Evolutionary conservation across 768 basidiomycete genomes (phyloP).

Genomic region (Leccinum longicurvipes): DNA sequence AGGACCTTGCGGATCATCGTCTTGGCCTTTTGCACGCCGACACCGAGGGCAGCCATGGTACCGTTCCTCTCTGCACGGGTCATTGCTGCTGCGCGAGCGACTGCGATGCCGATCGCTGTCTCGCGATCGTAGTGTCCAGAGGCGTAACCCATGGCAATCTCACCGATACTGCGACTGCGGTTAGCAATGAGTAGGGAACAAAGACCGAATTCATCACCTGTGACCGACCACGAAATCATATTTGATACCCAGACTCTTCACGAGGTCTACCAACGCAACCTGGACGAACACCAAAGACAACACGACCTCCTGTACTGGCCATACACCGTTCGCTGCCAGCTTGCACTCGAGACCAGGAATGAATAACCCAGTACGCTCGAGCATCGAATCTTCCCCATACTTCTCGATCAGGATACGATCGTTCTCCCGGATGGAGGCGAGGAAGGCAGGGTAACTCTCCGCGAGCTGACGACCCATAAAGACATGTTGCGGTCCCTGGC

Average conservation of each 20-base stretch:
- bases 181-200: conserved; percentile 8
- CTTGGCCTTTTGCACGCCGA: too few species aligned
- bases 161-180: too few species aligned
- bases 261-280: conserved; percentile 32
- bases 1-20: conserved; percentile 34
- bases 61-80: conserved; percentile 32
- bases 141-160: too few species aligned
- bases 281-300: conserved; percentile 33
- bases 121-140: too few species aligned
- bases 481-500: too few species aligned
- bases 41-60: conserved; percentile 34
- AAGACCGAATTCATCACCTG: conserved; percentile 13
- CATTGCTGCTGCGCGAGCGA: conserved; percentile 37
- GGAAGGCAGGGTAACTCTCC: too few species aligned
- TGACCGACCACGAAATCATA: conserved; percentile 35
- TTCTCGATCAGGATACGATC: conserved; percentile 27
- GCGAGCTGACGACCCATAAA: too few species aligned
- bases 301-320: conserved; percentile 34
- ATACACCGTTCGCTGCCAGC: conserved; percentile 24
- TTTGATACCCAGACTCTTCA: conserved; percentile 29
- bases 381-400: conserved; percentile 29
- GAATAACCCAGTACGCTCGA: conserved; percentile 34
- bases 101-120: too few species aligned
- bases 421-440: too few species aligned
- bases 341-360: too few species aligned